Evolutionary conservation across 2,329 filamentous ascomycete species (phyloP).

Genomic region (Penicillium sp.): DNA sequence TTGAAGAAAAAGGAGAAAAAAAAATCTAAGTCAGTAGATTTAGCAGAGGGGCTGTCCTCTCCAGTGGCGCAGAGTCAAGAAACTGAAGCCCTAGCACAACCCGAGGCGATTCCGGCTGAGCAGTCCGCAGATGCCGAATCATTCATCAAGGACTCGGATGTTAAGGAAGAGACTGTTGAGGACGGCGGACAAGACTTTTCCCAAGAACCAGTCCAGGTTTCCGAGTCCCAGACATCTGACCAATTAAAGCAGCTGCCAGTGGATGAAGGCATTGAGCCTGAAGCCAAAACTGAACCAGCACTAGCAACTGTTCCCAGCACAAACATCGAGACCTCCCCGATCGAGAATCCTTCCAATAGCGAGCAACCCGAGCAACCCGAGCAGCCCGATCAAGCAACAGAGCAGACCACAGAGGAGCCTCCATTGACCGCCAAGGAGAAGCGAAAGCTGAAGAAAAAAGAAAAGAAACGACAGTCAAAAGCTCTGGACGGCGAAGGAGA

Average conservation of each 20-base stretch:
- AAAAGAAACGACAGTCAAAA: constrained; percentile 34
- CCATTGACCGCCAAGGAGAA: constrained; percentile 34
- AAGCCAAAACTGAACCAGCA: constrained; percentile 4
- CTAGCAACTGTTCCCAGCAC: neutral
- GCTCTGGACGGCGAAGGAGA: constrained; percentile 17
- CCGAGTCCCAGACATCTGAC: neutral
- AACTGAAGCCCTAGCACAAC: constrained; percentile 2
- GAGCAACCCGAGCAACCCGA: neutral
- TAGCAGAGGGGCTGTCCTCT: constrained; percentile 7
- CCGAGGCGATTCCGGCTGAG: neutral
- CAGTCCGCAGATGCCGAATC: neutral
- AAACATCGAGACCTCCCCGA: constrained; percentile 4
- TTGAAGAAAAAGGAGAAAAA: constrained; percentile 22
- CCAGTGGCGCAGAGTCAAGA: constrained; percentile 4
- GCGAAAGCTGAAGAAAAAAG: constrained; percentile 48
- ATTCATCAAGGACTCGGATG: neutral
- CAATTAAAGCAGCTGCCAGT: constrained; percentile 1
- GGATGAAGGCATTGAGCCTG: neutral
- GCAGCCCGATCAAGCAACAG: neutral
- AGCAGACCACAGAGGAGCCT: constrained; percentile 17
- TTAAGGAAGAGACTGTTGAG: neutral
- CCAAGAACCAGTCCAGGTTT: neutral
- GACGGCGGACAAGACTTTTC: too few species aligned
- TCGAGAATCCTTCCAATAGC: too few species aligned
- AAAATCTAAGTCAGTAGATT: constrained; percentile 19